Evolutionary conservation across 1,284 basidiomycete species (phyloP), one percentile per base, ranked within the genome.

Genomic region (Heliocybe sulcata): DNA sequence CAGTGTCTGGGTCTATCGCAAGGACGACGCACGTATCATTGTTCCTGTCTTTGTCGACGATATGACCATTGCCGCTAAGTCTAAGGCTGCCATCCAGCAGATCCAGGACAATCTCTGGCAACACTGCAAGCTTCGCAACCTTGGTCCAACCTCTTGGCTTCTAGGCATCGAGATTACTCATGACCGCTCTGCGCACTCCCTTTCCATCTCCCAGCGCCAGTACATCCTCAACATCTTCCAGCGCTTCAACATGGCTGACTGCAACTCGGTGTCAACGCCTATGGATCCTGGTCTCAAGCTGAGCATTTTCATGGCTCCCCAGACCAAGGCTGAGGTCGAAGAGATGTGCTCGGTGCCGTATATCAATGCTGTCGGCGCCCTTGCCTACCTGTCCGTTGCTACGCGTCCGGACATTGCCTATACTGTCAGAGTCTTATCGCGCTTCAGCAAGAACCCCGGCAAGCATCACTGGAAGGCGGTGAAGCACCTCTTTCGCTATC

Each of bases 331-430:
- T 50, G 59, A 59, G 38, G 38, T 45, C 6, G 57, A 51, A 35
- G 56, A 51, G 16, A 55, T 48, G 51, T 35, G 3, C 16, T 51
- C 31, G 14, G 19, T 57, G 9, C 59, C 56, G 9, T 69, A 65
- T 54, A 57, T 60, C 35, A 58, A 56, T 33, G 56, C 61, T 9
- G 60, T 68, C 4, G 68, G 69, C 14, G 60, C 59, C 4, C 60
- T 70, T 0, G 56, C 62, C 19, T 69, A 66, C 56, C 57, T 66
- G 19, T 56, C 62, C 14, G 49, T 56, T 20, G 60, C 60, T 25
- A 66, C 66, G 3, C 23, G 60, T 16, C 68, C 66, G 12, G 64
- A 70, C 59, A 64, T 68, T 22, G 48, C 62, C 2, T 67, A 60
- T 56, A 57, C 65, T 3, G 61, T 66, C 3, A 56, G 55, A n/a